Conservation (phyloP, 1,284 basidiomycete genomes). For the Apiotrichum veenhuisii region DNA sequence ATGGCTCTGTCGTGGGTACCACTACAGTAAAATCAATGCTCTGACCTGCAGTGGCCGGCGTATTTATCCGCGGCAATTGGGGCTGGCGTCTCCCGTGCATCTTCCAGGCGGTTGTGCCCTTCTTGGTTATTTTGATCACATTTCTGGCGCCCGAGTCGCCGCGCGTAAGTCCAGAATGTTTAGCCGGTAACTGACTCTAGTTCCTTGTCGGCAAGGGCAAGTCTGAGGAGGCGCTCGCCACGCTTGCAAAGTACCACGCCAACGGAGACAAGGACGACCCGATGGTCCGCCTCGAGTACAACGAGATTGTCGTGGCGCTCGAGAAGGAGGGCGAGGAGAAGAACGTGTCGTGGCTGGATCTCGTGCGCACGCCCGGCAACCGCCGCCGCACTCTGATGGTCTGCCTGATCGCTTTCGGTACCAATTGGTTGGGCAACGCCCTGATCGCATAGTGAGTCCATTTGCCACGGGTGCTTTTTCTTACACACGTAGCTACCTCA, state of each 20-base stretch:
- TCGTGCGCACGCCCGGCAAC: conserved; percentile 37
- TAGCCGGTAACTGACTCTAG: background rate
- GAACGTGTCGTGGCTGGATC: conserved; percentile 29
- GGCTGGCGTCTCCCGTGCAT: conserved; percentile 19
- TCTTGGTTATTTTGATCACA: conserved; percentile 8
- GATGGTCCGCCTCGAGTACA: conserved; percentile 14
- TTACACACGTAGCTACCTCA: conserved; percentile 23
- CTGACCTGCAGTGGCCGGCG: conserved; percentile 13
- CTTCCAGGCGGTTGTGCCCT: conserved; percentile 10
- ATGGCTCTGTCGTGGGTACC: conserved; percentile 14
- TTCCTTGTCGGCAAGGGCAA: conserved; percentile 16
- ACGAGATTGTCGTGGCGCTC: conserved; percentile 32
- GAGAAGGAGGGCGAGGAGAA: conserved; percentile 18
- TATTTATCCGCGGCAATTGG: conserved; percentile 29
- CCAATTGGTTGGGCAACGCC: conserved; percentile 32
- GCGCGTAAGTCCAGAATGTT: background rate
- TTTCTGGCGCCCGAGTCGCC: conserved; percentile 11
- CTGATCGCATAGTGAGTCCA: conserved; percentile 31
- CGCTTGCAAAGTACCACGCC: conserved; percentile 21
- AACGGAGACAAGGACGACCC: conserved; percentile 13
- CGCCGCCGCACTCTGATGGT: conserved; percentile 32
- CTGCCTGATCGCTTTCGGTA: conserved; percentile 21
- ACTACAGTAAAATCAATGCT: no score
- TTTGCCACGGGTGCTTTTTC: background rate
- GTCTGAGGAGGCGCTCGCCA: conserved; percentile 6